Evolutionary conservation across 2,329 filamentous ascomycete species (phyloP), one percentile per base, ranked within the genome.

Genomic region (Rugonectria rugulosa): DNA sequence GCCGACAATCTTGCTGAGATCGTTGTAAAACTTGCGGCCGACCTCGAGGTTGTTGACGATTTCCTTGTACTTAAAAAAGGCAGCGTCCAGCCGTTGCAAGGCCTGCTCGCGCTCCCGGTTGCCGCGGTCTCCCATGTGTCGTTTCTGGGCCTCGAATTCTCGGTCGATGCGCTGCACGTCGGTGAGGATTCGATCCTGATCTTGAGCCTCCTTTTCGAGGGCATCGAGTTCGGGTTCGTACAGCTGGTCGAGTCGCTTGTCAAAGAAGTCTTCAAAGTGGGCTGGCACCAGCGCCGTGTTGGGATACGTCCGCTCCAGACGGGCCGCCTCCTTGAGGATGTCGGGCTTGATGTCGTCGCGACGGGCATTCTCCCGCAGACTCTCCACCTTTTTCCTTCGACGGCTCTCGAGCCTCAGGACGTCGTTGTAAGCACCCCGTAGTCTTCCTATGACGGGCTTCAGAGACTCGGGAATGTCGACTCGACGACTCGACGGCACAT

Each of bases 1-100:
- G 1, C 87, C 88, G 1, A 97, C 90, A 59, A 98, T 92, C 73
- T 89, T 91, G 41, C 90, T 91, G 5, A 99, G 81, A 69, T 98
- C 93, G 65, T 99, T 99, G 78, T 98, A 99, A 71, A 99, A 99
- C 72, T 95, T 97, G 48, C 94, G 82, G 1, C 92, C 95, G 0
- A 90, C 91, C 62, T 98, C 94, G 3, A 97, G 81, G 69, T 98
- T 97, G 62, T 86, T 91, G 53, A 97, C 87, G 53, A 98, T 91
- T 72, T 99, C 94, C 75, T 97, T 97, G 79, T 98, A 98, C 75
- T 94, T 96, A 73, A 92, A 87, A 71, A 96, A 98, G 1, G 92
- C 94, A 61, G 90, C 92, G 72, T 98, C 94, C 9, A 99, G 79
- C 59, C 84, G 87, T 73, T 99, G 95, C 43, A 99, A 76, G 0